Evolutionary conservation across 805 yeast genomes (phyloP).

Genomic region (Ogataea pilisensis): DNA sequence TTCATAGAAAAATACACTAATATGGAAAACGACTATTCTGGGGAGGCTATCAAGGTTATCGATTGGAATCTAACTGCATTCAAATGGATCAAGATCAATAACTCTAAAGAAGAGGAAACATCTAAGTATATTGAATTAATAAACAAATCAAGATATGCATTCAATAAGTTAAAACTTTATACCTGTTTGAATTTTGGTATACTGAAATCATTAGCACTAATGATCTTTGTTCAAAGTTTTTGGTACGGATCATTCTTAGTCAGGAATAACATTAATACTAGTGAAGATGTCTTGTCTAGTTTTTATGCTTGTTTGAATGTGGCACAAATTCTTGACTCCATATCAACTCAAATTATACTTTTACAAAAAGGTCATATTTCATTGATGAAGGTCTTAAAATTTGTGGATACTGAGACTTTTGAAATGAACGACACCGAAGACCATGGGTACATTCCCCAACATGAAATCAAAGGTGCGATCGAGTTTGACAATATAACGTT

Average conservation of each 20-base stretch:
- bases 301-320: conserved; percentile 76
- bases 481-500: conserved; percentile 55
- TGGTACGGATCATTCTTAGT: conserved; percentile 84
- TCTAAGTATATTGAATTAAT: conserved; percentile 35
- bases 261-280: conserved; percentile 39
- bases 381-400: conserved; percentile 41
- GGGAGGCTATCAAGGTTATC: conserved; percentile 54
- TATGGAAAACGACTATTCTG: conserved; percentile 53
- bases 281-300: conserved; percentile 74
- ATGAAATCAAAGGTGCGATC: conserved; percentile 42
- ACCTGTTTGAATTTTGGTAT: conserved; percentile 53
- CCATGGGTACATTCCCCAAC: conserved; percentile 20
- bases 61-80: conserved; percentile 69
- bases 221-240: conserved; percentile 87
- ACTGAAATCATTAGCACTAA: conserved; percentile 52
- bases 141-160: conserved; percentile 33
- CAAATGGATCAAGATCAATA: conserved; percentile 55
- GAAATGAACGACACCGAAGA: neutral
- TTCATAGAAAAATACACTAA: conserved; percentile 46
- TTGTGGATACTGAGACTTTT: conserved; percentile 26
- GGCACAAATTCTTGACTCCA: conserved; percentile 54
- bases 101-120: conserved; percentile 52
- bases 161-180: conserved; percentile 41
- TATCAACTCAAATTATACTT: conserved; percentile 54
- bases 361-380: conserved; percentile 76